Conservation (phyloP, 129 eudicot species). For the Scalesia atractyloides region DNA sequence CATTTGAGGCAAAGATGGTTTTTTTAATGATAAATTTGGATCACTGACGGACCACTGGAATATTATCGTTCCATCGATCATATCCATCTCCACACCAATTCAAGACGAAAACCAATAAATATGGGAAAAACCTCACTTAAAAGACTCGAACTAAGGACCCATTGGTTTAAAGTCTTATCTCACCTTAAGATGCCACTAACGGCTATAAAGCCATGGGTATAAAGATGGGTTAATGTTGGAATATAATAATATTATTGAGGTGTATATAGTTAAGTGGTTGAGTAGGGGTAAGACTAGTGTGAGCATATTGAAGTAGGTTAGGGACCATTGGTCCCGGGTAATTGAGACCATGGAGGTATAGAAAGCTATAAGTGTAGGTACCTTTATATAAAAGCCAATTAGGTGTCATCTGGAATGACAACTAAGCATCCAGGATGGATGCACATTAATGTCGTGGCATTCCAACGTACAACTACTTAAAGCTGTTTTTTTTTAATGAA, state of each 20-base stretch:
- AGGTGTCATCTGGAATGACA: conserved; percentile 32
- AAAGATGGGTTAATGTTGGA: conserved; percentile 13
- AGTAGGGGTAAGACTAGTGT: conserved; percentile 21
- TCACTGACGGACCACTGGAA: no score
- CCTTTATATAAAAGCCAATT: conserved; percentile 23
- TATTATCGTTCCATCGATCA: no score
- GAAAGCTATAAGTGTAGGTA: conserved; percentile 25
- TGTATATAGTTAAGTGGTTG: conserved; percentile 13
- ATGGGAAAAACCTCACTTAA: no score
- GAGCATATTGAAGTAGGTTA: conserved; percentile 8
- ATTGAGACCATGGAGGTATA: conserved; percentile 36
- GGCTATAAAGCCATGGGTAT: no score
- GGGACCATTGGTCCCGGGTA: conserved; percentile 34
- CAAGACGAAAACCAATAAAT: no score
- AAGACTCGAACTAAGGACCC: no score
- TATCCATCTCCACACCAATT: no score
- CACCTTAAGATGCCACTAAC: no score
- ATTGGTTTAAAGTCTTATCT: no score
- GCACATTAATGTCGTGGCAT: conserved; percentile 26
- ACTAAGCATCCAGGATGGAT: conserved; percentile 38
- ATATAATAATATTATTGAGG: conserved; percentile 22
- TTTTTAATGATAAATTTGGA: no score
- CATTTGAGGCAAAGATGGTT: conserved; percentile 25
- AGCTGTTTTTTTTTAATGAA: background rate
- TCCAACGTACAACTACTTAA: conserved; percentile 21